These are phyloP conservation scores for Cochlearia excelsa DNA, from an alignment of 345 rosid species.

Conservation along the genomic window DNA sequence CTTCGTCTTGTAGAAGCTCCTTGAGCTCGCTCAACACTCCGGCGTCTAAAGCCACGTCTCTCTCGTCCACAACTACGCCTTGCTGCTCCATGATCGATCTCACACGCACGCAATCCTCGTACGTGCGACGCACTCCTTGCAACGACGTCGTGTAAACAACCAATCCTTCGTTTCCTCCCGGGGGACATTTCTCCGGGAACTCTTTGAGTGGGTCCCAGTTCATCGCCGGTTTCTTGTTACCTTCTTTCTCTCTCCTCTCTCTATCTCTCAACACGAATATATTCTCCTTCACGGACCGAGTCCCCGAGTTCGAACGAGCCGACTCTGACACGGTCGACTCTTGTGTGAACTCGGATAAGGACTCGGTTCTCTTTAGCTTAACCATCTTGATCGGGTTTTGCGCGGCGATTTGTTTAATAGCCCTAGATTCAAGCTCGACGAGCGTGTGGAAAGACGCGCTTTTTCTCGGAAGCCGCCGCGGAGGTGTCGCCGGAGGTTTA, in stretches of 20 bases:
- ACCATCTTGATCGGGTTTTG: conserved; percentile 27
- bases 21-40: conserved; percentile 63
- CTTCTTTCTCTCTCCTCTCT: conserved; percentile 63
- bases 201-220: conserved; percentile 69
- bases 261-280: conserved; percentile 60
- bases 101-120: conserved; percentile 63
- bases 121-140: conserved; percentile 77
- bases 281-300: conserved; percentile 63
- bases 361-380: conserved; percentile 41
- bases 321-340: conserved; percentile 25
- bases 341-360: conserved; percentile 32
- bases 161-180: conserved; percentile 57
- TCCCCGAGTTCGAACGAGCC: conserved; percentile 26
- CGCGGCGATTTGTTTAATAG: conserved; percentile 20
- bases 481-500: conserved; percentile 31
- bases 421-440: conserved; percentile 68
- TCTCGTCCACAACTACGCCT: conserved; percentile 69
- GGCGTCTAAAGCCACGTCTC: conserved; percentile 82
- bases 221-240: conserved; percentile 45
- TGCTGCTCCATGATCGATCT: conserved; percentile 52
- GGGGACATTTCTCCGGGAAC: conserved; percentile 76
- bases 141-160: conserved; percentile 90
- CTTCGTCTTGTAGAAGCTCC: conserved; percentile 51
- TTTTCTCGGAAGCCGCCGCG: conserved; percentile 40
- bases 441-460: conserved; percentile 76